A percentile compares a stretch with the other conserved stretches of the same genome.
Evolutionary conservation across 495 filamentous ascomycete genomes (phyloP).

Genomic region (Podospora pseudopauciseta): DNA sequence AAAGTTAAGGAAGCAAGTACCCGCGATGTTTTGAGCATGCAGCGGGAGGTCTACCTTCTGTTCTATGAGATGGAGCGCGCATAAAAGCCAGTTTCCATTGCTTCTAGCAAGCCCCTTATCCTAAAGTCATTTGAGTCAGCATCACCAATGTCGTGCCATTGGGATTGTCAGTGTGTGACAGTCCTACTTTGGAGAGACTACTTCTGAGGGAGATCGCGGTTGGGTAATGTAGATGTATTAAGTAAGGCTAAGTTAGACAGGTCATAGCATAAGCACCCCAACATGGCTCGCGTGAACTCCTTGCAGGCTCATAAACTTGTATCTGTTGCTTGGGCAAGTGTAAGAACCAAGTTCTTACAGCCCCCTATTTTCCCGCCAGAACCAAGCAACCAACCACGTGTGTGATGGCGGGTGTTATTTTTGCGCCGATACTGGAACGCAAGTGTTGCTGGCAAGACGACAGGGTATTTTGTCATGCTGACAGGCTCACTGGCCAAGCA

Average conservation of each 20-base stretch:
- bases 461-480: not conserved
- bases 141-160: no score
- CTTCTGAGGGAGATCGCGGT: no score
- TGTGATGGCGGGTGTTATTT: not conserved
- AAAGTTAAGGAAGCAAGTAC: constrained; percentile 94
- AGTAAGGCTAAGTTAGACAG: no score
- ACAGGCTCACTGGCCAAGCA: constrained; percentile 40
- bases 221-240: no score
- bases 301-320: no score
- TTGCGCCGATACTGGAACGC: not conserved
- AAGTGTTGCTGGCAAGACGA: not conserved
- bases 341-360: no score
- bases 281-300: not conserved
- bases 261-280: not conserved
- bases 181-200: no score
- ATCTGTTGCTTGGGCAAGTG: no score
- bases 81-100: not conserved
- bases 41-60: constrained; percentile 90
- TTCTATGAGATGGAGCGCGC: constrained; percentile 80
- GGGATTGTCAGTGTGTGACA: no score
- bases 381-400: no score
- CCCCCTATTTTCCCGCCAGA: no score
- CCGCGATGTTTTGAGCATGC: constrained; percentile 85
- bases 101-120: not conserved
- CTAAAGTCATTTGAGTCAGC: not conserved